These are phyloP conservation scores for Auriculariales sp. DNA, from an alignment of 768 basidiomycete genomes.

Conservation along the genomic window DNA sequence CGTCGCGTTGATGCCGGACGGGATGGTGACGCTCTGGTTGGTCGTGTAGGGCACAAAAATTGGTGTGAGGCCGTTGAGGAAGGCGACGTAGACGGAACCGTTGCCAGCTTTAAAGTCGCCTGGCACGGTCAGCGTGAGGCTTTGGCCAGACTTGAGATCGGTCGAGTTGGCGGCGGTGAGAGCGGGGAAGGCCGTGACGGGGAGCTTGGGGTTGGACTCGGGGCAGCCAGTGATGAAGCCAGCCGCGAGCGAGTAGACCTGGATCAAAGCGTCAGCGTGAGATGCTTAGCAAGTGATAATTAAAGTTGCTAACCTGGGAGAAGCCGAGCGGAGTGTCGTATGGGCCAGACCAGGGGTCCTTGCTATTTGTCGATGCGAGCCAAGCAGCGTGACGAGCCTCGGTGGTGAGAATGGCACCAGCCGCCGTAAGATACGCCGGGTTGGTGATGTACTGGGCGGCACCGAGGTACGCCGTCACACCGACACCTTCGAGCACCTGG, in stretches of 20 bases:
- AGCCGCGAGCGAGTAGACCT: slow-evolving; percentile 32
- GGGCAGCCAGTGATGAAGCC: slow-evolving; percentile 36
- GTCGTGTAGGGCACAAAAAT: slow-evolving; percentile 16
- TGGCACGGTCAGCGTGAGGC: slow-evolving; percentile 14
- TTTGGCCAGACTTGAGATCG: slow-evolving; percentile 17
- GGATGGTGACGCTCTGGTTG: slow-evolving; percentile 12
- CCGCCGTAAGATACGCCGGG: slow-evolving; percentile 33
- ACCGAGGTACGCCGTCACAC: slow-evolving; percentile 44
- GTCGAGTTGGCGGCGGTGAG: slow-evolving; percentile 19
- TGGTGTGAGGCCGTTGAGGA: slow-evolving; percentile 22
- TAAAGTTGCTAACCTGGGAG: background rate
- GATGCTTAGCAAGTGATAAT: slow-evolving; percentile 14
- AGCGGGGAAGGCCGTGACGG: slow-evolving; percentile 34
- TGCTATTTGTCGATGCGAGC: slow-evolving; percentile 27
- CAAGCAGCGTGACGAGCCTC: slow-evolving; percentile 41
- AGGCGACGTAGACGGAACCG: slow-evolving; percentile 16
- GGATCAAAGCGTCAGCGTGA: slow-evolving; percentile 22
- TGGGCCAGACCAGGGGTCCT: slow-evolving; percentile 30
- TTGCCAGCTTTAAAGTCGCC: slow-evolving; percentile 8
- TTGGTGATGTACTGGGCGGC: slow-evolving; percentile 27
- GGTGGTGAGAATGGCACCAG: slow-evolving; percentile 43
- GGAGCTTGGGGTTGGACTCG: slow-evolving; percentile 28
- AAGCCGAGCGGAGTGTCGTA: slow-evolving; percentile 21
- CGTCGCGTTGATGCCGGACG: slow-evolving; percentile 12
- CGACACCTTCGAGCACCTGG: slow-evolving; percentile 37